Evolutionary conservation across 805 yeast species (phyloP), one percentile per base, ranked within the genome.

Genomic region (Brettanomyces custersianus): DNA sequence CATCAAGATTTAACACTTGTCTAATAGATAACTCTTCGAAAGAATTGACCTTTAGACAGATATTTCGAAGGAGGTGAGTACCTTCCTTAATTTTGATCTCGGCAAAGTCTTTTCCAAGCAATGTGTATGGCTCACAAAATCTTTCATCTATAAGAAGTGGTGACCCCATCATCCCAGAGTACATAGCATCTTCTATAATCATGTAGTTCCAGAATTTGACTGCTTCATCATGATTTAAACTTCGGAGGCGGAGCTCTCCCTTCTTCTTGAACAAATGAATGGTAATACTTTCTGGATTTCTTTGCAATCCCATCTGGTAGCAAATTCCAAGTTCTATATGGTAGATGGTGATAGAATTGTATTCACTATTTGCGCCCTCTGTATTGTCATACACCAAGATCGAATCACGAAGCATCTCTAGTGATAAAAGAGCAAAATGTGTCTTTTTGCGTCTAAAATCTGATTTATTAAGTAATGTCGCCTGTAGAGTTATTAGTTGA

Each of bases 131-230:
- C 29, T 38, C 37, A 21, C 42, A 39, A 26, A 20, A 46, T 4
- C 41, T 39, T 11, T 39, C 31, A 28, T 46, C 36, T 16, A 47
- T 39, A 9, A 41, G 15, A n/a, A 43, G 34, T 8, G 46, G 46
- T 1, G 34, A 13, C 4, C 38, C 40, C 4, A 31, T 10, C 7
- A 12, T n/a, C 16, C 34, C 17, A 7, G 34, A 35, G 34, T 40
- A 46, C 5, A n/a, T 15, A 1, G 44, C 31, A 34, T 47, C 51
- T 5, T 27, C 4, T 3, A 18, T 13, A 10, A 41, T 18, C 21
- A 46, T 27, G 31, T 44, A 33, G 28, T 44, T 43, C 51, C 51
- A 46, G 15, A 47, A 30, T n/a, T 15, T 10, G 21, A 37, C 42
- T 4, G 31, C 22, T 21, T 22, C 11, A 12, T 5, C 16, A 3